Conservation (phyloP, 352 stramenopile genomes). For the Pythium myriotylum region DNA sequence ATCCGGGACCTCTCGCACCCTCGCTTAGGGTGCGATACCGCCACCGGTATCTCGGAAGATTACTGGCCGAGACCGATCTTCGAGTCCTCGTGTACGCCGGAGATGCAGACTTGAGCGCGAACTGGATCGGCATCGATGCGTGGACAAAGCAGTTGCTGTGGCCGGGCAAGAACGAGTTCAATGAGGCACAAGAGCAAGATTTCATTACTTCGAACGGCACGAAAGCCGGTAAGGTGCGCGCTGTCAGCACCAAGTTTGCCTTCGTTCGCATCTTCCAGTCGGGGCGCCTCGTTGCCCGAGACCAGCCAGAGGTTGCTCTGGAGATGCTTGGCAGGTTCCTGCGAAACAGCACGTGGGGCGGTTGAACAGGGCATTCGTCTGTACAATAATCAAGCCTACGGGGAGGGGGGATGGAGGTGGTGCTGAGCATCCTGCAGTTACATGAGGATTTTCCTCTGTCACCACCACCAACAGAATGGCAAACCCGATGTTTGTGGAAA, state of each 20-base stretch:
- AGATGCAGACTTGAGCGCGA: slow-evolving; percentile 93
- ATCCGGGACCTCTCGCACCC: no score
- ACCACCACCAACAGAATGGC: no score
- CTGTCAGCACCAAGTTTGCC: slow-evolving; percentile 28
- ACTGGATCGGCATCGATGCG: slow-evolving; percentile 91
- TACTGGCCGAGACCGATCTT: slow-evolving; percentile 49
- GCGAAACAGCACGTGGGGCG: no score
- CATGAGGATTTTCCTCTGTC: no score
- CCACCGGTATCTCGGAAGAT: slow-evolving; percentile 72
- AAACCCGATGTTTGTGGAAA: no score
- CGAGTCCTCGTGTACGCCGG: slow-evolving; percentile 92
- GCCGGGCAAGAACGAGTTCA: slow-evolving; percentile 75
- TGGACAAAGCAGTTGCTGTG: slow-evolving; percentile 90
- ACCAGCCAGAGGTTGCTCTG: slow-evolving; percentile 42
- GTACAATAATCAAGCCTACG: no score
- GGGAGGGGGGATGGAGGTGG: no score
- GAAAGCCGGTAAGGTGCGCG: slow-evolving; percentile 21
- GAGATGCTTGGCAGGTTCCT: slow-evolving; percentile 50
- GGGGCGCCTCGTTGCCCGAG: slow-evolving; percentile 49
- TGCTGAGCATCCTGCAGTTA: no score
- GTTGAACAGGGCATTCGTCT: no score
- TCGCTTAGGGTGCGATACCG: no score
- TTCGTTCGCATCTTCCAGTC: slow-evolving; percentile 43
- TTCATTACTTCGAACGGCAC: slow-evolving; percentile 13
- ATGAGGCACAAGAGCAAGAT: slow-evolving; percentile 10